Evolutionary conservation across 2,329 filamentous ascomycete genomes (phyloP), one percentile per base, ranked within the genome.

Genomic region (Cadophora sp.): DNA sequence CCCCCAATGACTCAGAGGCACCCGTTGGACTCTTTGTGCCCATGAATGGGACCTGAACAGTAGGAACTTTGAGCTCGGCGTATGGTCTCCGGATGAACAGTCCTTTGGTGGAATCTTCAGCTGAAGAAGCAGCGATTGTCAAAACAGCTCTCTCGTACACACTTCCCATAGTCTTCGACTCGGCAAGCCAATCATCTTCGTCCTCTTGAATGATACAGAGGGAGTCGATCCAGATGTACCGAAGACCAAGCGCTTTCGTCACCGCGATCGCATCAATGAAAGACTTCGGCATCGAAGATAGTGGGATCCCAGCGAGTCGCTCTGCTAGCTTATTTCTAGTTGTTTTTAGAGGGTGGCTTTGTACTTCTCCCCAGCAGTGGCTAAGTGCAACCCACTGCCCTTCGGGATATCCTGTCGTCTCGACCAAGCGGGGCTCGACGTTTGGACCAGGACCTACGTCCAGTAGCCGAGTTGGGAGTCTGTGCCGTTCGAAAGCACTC

Each of bases 201-300:
- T 45, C 43, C 22, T 64, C 62, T 58, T 64, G 62, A 7, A 58
- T n/a, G 18, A 64, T 64, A 36, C 62, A 64, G 3, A 62, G 47
- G 27, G 59, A 51, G 45, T 62, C 61, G 24, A 63, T 47, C 61
- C 61, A 63, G 9, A 63, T 24, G 20, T 56, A 56, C 8, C 45
- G 18, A 36, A 63, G 11, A 16, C 48, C 61, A 18, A 63, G 22
- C 1, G n/a, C 30, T 43, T 41, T 50, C 11, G 48, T 56, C 22
- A 56, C 39, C 16, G 24, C 24, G 13, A 63, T 18, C 5, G 61
- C 61, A 41, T 63, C 61, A 3, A 43, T 7, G 18, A 63, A 63
- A 18, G 51, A 47, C 24, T 43, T 41, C 8, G 62, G 62, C 20
- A 64, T 53, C 5, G n/a, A 41, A 18, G 24, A 43, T 2, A 59